Evolutionary conservation across 2,329 filamentous ascomycete species (phyloP).

Genomic region (Colletotrichum cuscutae): DNA sequence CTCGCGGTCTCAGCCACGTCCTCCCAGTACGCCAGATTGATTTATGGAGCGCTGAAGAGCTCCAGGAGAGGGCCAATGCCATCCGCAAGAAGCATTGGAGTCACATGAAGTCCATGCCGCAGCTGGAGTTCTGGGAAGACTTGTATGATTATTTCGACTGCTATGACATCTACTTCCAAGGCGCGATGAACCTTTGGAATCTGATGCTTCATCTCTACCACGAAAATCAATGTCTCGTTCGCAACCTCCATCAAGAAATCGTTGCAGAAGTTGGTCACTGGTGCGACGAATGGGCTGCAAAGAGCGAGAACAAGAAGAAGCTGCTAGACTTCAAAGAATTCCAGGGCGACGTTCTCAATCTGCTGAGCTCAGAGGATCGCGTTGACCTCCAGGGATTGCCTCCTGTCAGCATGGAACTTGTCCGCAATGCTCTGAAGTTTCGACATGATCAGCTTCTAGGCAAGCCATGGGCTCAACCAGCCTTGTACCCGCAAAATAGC

Average conservation of each 20-base stretch:
- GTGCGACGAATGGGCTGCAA: constrained; percentile 49
- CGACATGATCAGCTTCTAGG: constrained; percentile 42
- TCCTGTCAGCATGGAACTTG: constrained; percentile 43
- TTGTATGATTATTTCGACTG: constrained; percentile 61
- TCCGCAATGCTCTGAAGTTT: constrained; percentile 45
- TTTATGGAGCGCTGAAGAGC: constrained; percentile 52
- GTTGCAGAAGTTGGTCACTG: constrained; percentile 47
- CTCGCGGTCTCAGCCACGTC: constrained; percentile 44
- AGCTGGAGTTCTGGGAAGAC: constrained; percentile 49
- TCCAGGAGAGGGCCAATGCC: constrained; percentile 51
- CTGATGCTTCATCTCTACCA: constrained; percentile 52
- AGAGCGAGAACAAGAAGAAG: constrained; percentile 42
- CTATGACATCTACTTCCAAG: constrained; percentile 57
- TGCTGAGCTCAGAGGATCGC: constrained; percentile 43
- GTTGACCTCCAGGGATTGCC: constrained; percentile 42
- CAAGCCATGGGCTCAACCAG: background rate
- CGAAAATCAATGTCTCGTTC: constrained; percentile 50
- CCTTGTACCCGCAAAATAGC: constrained; percentile 35
- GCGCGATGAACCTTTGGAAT: constrained; percentile 60
- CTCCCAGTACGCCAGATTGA: constrained; percentile 42
- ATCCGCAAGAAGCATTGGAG: constrained; percentile 49
- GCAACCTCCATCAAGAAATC: constrained; percentile 38
- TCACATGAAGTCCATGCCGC: constrained; percentile 46
- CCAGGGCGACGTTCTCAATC: constrained; percentile 40
- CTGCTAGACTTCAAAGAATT: constrained; percentile 42